These are phyloP conservation scores for Microdochium bolleyi DNA, from an alignment of 2,329 filamentous ascomycete species.

Conservation along the genomic window DNA sequence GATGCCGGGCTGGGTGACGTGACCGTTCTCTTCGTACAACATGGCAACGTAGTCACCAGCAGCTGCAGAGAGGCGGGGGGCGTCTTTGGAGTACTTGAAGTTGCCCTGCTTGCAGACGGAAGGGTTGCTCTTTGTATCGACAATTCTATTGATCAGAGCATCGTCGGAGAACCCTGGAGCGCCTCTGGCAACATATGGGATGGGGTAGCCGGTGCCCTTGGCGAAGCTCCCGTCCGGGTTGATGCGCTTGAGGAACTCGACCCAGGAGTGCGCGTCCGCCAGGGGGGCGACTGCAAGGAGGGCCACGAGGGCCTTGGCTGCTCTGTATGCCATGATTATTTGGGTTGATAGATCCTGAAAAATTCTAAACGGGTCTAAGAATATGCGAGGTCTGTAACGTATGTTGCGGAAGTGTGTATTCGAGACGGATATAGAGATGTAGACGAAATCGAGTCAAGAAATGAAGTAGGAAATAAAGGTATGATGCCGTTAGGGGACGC, in stretches of 20 bases:
- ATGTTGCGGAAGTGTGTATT: background rate
- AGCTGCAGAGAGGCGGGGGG: conserved; percentile 46
- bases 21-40: conserved; percentile 67
- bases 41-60: conserved; percentile 59
- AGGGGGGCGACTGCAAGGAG: conserved; percentile 22
- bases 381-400: background rate
- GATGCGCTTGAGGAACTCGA: conserved; percentile 68
- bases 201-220: conserved; percentile 64
- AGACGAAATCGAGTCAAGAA: background rate
- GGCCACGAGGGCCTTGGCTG: conserved; percentile 7
- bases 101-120: conserved; percentile 45
- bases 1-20: conserved; percentile 54
- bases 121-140: conserved; percentile 36
- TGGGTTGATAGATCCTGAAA: conserved; percentile 2
- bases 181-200: conserved; percentile 56
- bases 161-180: conserved; percentile 47
- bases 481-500: background rate
- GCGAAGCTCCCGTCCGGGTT: conserved; percentile 66
- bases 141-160: conserved; percentile 51
- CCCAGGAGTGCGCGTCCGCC: conserved; percentile 65
- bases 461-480: background rate
- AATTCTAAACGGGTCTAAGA: background rate
- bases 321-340: conserved; percentile 9
- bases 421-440: background rate
- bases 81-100: background rate